Percentiles rank a stretch among this genome's conserved stretches.
These are phyloP conservation scores for Auricularia heimuer DNA, from an alignment of 768 basidiomycete species.

Conservation along the genomic window DNA sequence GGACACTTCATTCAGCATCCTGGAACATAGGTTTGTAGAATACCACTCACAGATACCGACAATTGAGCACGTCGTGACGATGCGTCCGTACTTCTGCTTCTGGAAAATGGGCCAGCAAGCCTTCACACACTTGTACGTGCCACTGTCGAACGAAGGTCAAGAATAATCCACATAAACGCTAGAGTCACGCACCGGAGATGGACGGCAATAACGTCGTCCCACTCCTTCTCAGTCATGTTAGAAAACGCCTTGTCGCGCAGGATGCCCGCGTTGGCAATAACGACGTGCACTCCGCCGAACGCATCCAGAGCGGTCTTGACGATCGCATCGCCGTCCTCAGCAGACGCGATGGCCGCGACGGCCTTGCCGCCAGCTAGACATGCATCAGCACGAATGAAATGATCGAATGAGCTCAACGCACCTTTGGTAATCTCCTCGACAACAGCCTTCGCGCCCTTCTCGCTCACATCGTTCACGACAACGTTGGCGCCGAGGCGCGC, in stretches of 20 bases:
- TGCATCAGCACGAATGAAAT: neutral
- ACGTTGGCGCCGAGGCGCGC: slow-evolving; percentile 91
- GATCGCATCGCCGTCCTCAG: slow-evolving; percentile 84
- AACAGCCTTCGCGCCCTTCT: slow-evolving; percentile 72
- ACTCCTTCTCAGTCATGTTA: slow-evolving; percentile 83
- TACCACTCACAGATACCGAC: slow-evolving; percentile 78
- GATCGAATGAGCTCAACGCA: slow-evolving; percentile 14
- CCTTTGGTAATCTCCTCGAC: slow-evolving; percentile 81
- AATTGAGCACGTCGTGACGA: slow-evolving; percentile 87
- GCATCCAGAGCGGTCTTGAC: slow-evolving; percentile 79
- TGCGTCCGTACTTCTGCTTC: slow-evolving; percentile 92
- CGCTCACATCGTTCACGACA: slow-evolving; percentile 89
- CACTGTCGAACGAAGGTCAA: slow-evolving; percentile 30
- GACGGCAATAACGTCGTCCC: slow-evolving; percentile 85
- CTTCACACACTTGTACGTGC: slow-evolving; percentile 90
- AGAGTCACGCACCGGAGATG: slow-evolving; percentile 48
- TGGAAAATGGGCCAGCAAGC: slow-evolving; percentile 96
- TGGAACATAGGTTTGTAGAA: no score
- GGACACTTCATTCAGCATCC: no score
- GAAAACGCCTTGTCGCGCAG: slow-evolving; percentile 88
- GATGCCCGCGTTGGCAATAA: slow-evolving; percentile 90
- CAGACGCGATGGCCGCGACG: slow-evolving; percentile 69
- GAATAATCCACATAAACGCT: neutral
- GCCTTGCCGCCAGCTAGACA: slow-evolving; percentile 80
- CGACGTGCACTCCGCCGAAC: slow-evolving; percentile 80